These are phyloP conservation scores for Soucietia sequanensis DNA, from an alignment of 805 yeast genomes.

Conservation along the genomic window DNA sequence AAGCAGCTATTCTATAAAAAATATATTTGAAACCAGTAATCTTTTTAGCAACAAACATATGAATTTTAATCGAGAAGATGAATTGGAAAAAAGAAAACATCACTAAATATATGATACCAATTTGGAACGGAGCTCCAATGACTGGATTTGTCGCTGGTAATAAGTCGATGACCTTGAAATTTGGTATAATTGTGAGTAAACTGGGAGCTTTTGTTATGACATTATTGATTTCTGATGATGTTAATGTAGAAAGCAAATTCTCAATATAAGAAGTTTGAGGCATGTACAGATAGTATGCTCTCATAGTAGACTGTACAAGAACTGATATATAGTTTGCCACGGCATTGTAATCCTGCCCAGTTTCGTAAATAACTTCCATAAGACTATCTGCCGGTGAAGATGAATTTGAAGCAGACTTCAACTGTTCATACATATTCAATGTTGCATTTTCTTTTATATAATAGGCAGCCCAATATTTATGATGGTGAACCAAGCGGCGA, in stretches of 20 bases:
- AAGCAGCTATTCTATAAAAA: slow-evolving; percentile 19
- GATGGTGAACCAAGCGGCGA: slow-evolving; percentile 28
- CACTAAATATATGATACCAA: slow-evolving; percentile 32
- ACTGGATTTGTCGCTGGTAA: slow-evolving; percentile 23
- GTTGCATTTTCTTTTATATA: slow-evolving; percentile 30
- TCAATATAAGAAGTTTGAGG: slow-evolving; percentile 17
- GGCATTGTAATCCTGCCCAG: slow-evolving; percentile 34
- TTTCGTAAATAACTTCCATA: slow-evolving; percentile 27
- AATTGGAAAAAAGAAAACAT: slow-evolving; percentile 36
- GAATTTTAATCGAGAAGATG: slow-evolving; percentile 23
- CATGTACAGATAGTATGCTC: slow-evolving; percentile 13
- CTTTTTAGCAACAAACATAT: slow-evolving; percentile 23
- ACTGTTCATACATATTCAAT: slow-evolving; percentile 17
- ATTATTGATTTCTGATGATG: slow-evolving; percentile 5
- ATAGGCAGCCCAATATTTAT: slow-evolving; percentile 28
- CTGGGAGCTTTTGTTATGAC: slow-evolving; percentile 17
- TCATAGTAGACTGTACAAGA: slow-evolving; percentile 14
- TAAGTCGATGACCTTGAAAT: slow-evolving; percentile 18
- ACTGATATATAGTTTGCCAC: slow-evolving; percentile 19
- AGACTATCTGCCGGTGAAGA: slow-evolving; percentile 19
- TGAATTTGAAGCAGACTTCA: slow-evolving; percentile 10
- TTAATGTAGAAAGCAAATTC: slow-evolving; percentile 12
- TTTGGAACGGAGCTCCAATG: slow-evolving; percentile 29
- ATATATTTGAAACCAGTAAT: slow-evolving; percentile 25
- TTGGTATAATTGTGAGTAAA: slow-evolving; percentile 22